Evolutionary conservation across 805 yeast species (phyloP).

Genomic region (Myxozyma melibiosi): DNA sequence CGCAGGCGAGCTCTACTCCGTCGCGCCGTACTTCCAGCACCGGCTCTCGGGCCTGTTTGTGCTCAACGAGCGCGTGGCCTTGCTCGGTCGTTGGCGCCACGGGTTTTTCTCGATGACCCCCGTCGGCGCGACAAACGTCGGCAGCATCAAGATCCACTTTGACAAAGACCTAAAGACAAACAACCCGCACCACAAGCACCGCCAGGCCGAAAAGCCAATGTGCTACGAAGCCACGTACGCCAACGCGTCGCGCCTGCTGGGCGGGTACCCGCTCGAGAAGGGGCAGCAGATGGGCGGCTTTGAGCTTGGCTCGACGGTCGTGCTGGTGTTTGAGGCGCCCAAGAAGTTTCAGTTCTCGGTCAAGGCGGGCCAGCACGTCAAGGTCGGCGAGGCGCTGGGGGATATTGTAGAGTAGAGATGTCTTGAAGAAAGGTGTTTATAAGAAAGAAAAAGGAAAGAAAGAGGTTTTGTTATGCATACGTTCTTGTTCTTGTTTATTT

Average conservation of each 20-base stretch:
- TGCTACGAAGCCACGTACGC: conserved; percentile 94
- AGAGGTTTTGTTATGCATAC: not conserved
- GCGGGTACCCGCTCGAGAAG: conserved; percentile 85
- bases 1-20: conserved; percentile 92
- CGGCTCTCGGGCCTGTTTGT: conserved; percentile 85
- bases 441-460: not conserved
- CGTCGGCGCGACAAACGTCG: conserved; percentile 98
- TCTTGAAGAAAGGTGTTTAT: not conserved
- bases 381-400: conserved; percentile 74
- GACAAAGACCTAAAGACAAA: conserved; percentile 90
- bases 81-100: conserved; percentile 93
- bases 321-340: conserved; percentile 95
- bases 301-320: conserved; percentile 95
- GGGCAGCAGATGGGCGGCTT: conserved; percentile 98
- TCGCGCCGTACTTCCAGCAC: conserved; percentile 93
- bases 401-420: conserved; percentile 13
- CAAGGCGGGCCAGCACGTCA: conserved; percentile 71
- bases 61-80: conserved; percentile 90
- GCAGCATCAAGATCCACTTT: conserved; percentile 87
- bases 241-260: conserved; percentile 70
- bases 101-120: conserved; percentile 99
- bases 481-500: too few relatives aligned
- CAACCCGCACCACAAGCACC: conserved; percentile 47
- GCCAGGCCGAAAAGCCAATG: conserved; percentile 54
- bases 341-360: conserved; percentile 69